phyloP scores from a whole-genome alignment of 257 asterid species.

The Nicotiana noctiflora region DNA sequence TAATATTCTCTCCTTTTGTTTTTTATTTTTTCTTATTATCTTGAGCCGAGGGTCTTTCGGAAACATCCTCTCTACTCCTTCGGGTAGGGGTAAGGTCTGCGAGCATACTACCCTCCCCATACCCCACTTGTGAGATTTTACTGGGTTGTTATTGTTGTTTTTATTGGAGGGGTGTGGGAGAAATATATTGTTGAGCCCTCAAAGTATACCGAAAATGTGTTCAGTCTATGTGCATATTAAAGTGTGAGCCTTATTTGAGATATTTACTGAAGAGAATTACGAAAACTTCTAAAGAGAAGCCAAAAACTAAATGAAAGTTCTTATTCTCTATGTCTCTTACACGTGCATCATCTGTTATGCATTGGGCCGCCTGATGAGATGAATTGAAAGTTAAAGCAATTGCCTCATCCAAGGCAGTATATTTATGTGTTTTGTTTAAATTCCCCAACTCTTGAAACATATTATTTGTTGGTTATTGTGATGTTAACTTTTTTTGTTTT shows the following conservation, averaged over 20 bases:
- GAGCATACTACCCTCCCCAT: too few species aligned
- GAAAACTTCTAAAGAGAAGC: neutral
- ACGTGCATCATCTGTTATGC: neutral
- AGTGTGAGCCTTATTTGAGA: neutral
- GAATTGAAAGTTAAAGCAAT: neutral
- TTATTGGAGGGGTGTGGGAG: neutral
- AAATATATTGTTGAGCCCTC: neutral
- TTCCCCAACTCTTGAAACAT: neutral
- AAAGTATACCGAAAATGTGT: neutral
- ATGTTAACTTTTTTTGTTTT: neutral
- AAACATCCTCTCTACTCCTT: too few species aligned
- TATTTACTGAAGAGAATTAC: neutral
- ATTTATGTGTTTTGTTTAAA: neutral
- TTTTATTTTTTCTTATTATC: too few species aligned
- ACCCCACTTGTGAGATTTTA: too few species aligned
- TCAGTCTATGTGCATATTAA: neutral
- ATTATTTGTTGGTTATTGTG: slow-evolving; percentile 1
- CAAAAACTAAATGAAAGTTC: neutral
- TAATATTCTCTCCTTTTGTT: too few species aligned
- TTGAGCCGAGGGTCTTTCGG: too few species aligned
- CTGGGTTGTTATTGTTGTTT: neutral
- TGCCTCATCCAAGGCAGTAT: neutral
- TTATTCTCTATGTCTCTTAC: neutral
- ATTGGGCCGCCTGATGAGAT: neutral
- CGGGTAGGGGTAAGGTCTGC: too few species aligned